Evolutionary conservation across 345 rosid species (phyloP), one percentile per base, ranked within the genome.

Genomic region (Nasturtium officinale): DNA sequence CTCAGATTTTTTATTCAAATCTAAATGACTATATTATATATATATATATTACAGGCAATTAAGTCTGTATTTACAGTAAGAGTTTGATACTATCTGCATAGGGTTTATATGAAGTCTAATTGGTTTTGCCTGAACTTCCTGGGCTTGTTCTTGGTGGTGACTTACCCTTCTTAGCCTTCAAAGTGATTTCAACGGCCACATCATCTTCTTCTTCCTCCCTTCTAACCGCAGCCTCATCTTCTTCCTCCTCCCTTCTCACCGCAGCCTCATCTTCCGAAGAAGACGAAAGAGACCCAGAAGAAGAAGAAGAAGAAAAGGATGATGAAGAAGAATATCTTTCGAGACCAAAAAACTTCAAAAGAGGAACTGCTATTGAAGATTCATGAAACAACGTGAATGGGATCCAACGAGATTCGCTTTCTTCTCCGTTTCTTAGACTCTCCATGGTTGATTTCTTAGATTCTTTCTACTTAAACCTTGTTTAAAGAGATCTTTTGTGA

Each of bases 261-360:
- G 35, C 28, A 37, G 3, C 1, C 3, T 58, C 78, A 4, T 59
- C 61, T 56, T 74, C 72, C 6, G 17, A 51, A 32, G 58, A 65
- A 46, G 56, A 47, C 9, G 52, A 40, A 46, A 25, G 13, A 59
- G 47, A 25, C 17, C 20, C 9, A 17, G 46, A 62, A 8, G 51
- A 38, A 3, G 35, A 26, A 3, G 30, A 61, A 16, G 29, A 50
- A 6, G 54, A 23, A 9, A n/a, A 45, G 9, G 18, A 26, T 8
- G 42, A 61, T 5, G 38, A 59, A 5, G 54, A 43, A 8, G 69
- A 46, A 16, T 10, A 28, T 8, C 52, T 29, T 52, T 52, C 51
- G 1, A 76, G 29, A 46, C 75, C 79, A 11, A 69, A 54, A 18
- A 33, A 76, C 62, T 69, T 76, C 42, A 53, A 46, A 9, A 76